A percentile compares a stretch with the other conserved stretches of the same genome.
phyloP scores from a whole-genome alignment of 345 rosid species.

The Camelina hispida region DNA sequence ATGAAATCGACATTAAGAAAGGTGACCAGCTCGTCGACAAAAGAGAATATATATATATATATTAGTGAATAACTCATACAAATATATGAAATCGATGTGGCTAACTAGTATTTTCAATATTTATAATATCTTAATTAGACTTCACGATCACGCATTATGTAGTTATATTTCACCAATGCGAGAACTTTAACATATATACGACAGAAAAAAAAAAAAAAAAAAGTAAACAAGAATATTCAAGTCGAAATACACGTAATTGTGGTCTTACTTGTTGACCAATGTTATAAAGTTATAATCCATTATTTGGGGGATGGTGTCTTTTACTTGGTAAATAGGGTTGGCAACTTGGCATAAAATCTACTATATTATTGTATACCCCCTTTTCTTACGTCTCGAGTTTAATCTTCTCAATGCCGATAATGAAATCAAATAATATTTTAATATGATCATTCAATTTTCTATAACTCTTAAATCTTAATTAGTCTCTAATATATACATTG shows the following conservation, averaged over 20 bases:
- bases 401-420: not conserved
- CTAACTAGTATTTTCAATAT: not conserved
- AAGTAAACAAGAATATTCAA: constrained; percentile 26
- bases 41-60: constrained; percentile 24
- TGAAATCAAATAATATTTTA: not conserved
- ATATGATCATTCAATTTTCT: no score
- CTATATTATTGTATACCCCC: not conserved
- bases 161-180: constrained; percentile 19
- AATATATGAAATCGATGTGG: constrained; percentile 20
- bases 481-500: no score
- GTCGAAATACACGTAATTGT: constrained; percentile 30
- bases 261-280: constrained; percentile 38
- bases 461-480: no score
- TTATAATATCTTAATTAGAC: not conserved
- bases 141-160: not conserved
- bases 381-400: not conserved
- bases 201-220: not conserved
- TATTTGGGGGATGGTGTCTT: constrained; percentile 26
- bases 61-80: not conserved
- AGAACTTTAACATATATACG: constrained; percentile 14
- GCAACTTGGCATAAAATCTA: not conserved
- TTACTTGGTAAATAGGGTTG: constrained; percentile 34
- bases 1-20: constrained; percentile 26
- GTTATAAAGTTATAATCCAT: constrained; percentile 25
- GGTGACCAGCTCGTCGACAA: constrained; percentile 22